Base-by-base conservation (phyloP, 2,329 filamentous ascomycete species). In the Stachybotrys echinatus region DNA sequence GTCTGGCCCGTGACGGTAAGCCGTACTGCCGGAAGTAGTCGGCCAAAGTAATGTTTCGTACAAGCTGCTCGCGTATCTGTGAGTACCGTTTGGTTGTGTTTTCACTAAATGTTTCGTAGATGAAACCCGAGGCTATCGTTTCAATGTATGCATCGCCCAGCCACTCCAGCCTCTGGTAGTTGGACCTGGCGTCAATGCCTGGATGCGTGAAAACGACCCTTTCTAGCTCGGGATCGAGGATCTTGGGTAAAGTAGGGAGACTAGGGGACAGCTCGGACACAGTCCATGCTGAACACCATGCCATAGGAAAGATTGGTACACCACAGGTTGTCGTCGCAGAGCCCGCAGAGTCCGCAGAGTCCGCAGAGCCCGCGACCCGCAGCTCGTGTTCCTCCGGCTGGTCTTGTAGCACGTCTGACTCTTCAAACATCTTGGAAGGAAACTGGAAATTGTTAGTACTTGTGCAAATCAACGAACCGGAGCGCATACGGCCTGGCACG, bases 111-210 rank as follows among this genome's bases (percentile, higher is more conserved):
- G 82, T 88, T 51, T 83, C 74, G 66, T 83, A 89, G 52, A 97
- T 87, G 47, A 95, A 76, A 18, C 83, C 79, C 0, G 88, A 85
- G 6, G 91, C 82, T 44, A 91, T 83, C 47, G 91, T 70, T 61
- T 95, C 88, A 47, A 95, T 74, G 59, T 92, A 92, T 19, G 89
- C 87, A 64, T 97, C 92, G 6, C 92, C 92, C 7, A 96, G 76
- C 71, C 92, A 91, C 67, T 97, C 92, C 6, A 96, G 80, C 18
- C 83, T 81, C 61, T 96, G 92, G 66, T 96, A 96, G 60, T 66
- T 68, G 22, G 61, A 58, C 2, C 51, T 54, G 4, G 49, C 23
- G 4, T 59, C 60, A 48, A 73, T 62, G 2, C 81, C 83, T 2
- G 76, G 71, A 58, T 92, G 89, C 1, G 80, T 89, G 59, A 92